Evolutionary conservation across 208 protist genomes (phyloP).

Genomic region (Trypanosoma rangeli): DNA sequence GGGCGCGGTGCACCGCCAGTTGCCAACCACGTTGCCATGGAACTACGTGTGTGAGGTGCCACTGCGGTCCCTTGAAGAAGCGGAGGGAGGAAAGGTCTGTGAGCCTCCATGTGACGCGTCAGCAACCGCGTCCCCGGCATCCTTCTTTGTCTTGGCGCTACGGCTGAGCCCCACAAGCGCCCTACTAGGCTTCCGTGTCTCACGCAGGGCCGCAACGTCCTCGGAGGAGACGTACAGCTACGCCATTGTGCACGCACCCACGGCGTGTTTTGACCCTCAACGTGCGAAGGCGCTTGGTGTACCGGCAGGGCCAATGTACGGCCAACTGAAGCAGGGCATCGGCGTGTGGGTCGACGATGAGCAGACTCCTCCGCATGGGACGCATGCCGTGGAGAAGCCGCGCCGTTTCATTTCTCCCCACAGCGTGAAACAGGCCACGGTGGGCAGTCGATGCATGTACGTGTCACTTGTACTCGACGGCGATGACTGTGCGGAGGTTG

Average conservation of each 20-base stretch:
- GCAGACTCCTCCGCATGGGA: not conserved
- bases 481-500: conserved; percentile 44
- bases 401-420: conserved; percentile 44
- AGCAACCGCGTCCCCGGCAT: not conserved
- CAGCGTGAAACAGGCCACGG: conserved; percentile 58
- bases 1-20: conserved; percentile 1
- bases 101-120: not conserved
- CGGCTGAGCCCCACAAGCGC: conserved; percentile 27
- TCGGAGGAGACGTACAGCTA: conserved; percentile 50
- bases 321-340: conserved; percentile 60
- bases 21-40: conserved; percentile 7
- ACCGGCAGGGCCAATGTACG: conserved; percentile 64
- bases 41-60: conserved; percentile 28
- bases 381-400: not conserved
- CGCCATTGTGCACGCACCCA: conserved; percentile 54
- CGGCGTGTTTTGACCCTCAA: conserved; percentile 46
- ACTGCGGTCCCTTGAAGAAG: not conserved
- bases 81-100: not conserved
- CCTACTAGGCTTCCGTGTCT: conserved; percentile 25
- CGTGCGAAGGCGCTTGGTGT: conserved; percentile 63
- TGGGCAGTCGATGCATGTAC: conserved; percentile 50
- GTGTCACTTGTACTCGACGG: conserved; percentile 80
- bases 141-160: conserved; percentile 24
- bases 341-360: conserved; percentile 34
- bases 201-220: not conserved